A percentile compares a stretch with the other conserved stretches of the same genome.
Conservation (phyloP, 805 yeast genomes). For the Yarrowia sp. region DNA sequence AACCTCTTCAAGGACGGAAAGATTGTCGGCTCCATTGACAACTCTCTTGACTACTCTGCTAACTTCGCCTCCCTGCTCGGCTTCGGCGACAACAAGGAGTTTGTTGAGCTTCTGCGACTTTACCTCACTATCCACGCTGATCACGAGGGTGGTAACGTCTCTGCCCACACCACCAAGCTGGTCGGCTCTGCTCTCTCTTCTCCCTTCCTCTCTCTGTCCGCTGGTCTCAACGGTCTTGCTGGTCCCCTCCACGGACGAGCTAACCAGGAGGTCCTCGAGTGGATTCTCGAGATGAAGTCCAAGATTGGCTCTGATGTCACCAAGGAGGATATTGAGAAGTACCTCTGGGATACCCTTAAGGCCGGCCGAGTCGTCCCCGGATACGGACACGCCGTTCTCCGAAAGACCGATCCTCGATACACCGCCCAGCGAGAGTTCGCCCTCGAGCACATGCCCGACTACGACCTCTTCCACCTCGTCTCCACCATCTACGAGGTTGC, state of each 20-base stretch:
- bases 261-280: conserved; percentile 79
- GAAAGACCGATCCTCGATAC: conserved; percentile 81
- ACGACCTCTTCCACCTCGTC: conserved; percentile 65
- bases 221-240: conserved; percentile 80
- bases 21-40: conserved; percentile 51
- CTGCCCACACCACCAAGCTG: conserved; percentile 77
- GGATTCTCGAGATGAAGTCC: conserved; percentile 60
- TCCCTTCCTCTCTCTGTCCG: conserved; percentile 71
- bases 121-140: conserved; percentile 75
- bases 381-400: conserved; percentile 82
- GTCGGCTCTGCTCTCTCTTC: conserved; percentile 80
- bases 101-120: conserved; percentile 67
- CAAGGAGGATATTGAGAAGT: conserved; percentile 55
- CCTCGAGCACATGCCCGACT: conserved; percentile 54
- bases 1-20: conserved; percentile 55
- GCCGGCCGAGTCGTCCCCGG: conserved; percentile 82
- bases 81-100: conserved; percentile 47
- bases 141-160: conserved; percentile 83
- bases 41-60: conserved; percentile 65
- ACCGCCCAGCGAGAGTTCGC: conserved; percentile 72
- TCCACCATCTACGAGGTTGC: conserved; percentile 65
- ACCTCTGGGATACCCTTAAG: conserved; percentile 69
- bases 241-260: conserved; percentile 87
- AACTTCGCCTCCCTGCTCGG: conserved; percentile 68
- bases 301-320: conserved; percentile 40